Base-by-base conservation (phyloP, 805 yeast genomes). In the Metschnikowia sp. region DNA sequence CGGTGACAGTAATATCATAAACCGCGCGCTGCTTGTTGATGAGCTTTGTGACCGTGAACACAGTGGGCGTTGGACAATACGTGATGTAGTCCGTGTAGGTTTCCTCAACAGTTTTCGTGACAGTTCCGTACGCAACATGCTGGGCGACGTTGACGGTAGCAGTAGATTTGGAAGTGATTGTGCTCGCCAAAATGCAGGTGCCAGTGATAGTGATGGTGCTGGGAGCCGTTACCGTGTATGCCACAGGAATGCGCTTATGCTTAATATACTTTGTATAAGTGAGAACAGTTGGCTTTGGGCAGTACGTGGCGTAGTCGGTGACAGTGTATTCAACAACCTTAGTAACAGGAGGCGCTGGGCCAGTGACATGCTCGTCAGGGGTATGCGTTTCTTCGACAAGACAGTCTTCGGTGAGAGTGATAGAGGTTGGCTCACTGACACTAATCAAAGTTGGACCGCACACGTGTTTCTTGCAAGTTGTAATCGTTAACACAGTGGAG, bases 271-370 rank as follows among this genome's bases (percentile, higher is more conserved):
- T 67, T 45, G 69, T 68, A 49, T 68, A 50, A 47, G 68, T 63
- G 47, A 69, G 42, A 37, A 64, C 59, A 43, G 75, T 69, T 35
- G 65, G 51, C 39, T 48, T 54, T 52, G 75, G 74, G 55, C 75
- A 69, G 66, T 61, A 68, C 51, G 74, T 69, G 54, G 63, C 57
- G 63, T 56, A 68, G 50, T 56, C 70, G 48, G 74, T 70, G 49
- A 63, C 63, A 28, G 68, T 65, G 41, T 66, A 39, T 44, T 72
- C 68, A 44, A 56, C 52, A 12, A 69, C 62, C 36, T 40, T 46
- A 22, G 40, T 39, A 30, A 37, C 33, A 4, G 10, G 42, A 28
- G 11, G 42, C 18, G 37, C 32, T 44, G 42, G 37, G 39, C 10
- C 10, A 5, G 36, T 10, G n/a, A n/a, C n/a, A 12, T 34, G 36